Conservation (phyloP, 176 grass and related monocot species). For the Oryza rufipogon region DNA sequence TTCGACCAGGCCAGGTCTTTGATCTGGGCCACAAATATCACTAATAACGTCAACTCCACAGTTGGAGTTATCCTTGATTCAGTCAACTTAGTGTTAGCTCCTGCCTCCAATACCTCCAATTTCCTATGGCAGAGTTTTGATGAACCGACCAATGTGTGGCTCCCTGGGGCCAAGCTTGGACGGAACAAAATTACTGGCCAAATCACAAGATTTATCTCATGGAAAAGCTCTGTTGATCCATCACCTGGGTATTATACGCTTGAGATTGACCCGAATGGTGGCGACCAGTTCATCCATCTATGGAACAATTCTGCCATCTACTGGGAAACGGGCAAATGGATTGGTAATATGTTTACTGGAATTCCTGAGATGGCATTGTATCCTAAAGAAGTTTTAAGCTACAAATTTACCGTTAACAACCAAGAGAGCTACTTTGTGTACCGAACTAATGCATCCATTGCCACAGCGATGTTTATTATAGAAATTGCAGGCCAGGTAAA, state of each 20-base stretch:
- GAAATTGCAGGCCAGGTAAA: conserved; percentile 13
- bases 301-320: conserved; percentile 40
- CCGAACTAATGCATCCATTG: neutral
- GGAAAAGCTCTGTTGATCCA: conserved; percentile 41
- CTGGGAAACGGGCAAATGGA: conserved; percentile 42
- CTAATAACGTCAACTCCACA: neutral
- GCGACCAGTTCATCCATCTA: conserved; percentile 17
- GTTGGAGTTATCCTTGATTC: conserved; percentile 42
- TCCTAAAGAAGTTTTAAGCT: neutral
- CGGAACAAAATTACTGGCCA: conserved; percentile 23
- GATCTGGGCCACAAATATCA: conserved; percentile 43
- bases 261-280: conserved; percentile 27
- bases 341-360: neutral
- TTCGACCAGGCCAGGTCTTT: conserved; percentile 12
- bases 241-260: conserved; percentile 33
- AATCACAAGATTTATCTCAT: neutral
- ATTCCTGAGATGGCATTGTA: conserved; percentile 30
- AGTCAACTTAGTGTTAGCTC: conserved; percentile 44
- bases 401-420: neutral
- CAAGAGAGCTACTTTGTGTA: conserved; percentile 16
- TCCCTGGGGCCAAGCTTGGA: conserved; percentile 44
- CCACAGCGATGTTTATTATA: conserved; percentile 8
- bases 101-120: conserved; percentile 7
- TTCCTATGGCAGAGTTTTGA: conserved; percentile 52
- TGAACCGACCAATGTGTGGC: conserved; percentile 47